A percentile compares a stretch with the other conserved stretches of the same genome.
Evolutionary conservation across 352 stramenopile species (phyloP).

Genomic region (Elongisporangium anandrum): DNA sequence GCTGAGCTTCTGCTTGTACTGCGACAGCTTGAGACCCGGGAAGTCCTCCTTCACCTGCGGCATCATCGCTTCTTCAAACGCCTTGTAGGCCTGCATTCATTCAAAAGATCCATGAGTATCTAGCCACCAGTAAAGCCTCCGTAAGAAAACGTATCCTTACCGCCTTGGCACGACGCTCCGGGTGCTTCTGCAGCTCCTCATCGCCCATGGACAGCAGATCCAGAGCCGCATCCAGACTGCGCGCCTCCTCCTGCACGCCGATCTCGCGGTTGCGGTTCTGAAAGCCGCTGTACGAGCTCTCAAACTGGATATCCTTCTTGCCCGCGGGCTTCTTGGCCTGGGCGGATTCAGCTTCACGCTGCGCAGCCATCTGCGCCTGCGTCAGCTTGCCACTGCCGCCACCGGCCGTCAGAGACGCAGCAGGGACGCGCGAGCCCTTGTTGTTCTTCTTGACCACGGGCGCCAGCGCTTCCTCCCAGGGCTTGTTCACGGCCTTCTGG

Average conservation of each 20-base stretch:
- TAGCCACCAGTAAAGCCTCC: not conserved
- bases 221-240: conserved; percentile 59
- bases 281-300: conserved; percentile 24
- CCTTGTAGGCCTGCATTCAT: conserved; percentile 57
- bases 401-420: conserved; percentile 16
- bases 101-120: too few species aligned
- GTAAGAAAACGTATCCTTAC: conserved; percentile 11
- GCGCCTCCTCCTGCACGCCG: conserved; percentile 40
- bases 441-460: conserved; percentile 64
- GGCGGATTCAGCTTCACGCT: conserved; percentile 40
- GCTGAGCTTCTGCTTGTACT: conserved; percentile 80
- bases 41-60: conserved; percentile 66
- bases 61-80: conserved; percentile 72
- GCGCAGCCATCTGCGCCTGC: conserved; percentile 39
- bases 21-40: conserved; percentile 69
- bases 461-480: conserved; percentile 68
- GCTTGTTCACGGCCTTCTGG: conserved; percentile 54
- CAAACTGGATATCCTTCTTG: conserved; percentile 68
- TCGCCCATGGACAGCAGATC: conserved; percentile 48
- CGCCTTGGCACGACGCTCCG: conserved; percentile 65
- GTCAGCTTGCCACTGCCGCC: conserved; percentile 48
- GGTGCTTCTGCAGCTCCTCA: conserved; percentile 56
- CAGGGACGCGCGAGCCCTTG: conserved; percentile 35
- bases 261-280: conserved; percentile 59
- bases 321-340: conserved; percentile 23